Conservation (phyloP, 2,329 filamentous ascomycete genomes). For the Triangularia verruculosa region DNA sequence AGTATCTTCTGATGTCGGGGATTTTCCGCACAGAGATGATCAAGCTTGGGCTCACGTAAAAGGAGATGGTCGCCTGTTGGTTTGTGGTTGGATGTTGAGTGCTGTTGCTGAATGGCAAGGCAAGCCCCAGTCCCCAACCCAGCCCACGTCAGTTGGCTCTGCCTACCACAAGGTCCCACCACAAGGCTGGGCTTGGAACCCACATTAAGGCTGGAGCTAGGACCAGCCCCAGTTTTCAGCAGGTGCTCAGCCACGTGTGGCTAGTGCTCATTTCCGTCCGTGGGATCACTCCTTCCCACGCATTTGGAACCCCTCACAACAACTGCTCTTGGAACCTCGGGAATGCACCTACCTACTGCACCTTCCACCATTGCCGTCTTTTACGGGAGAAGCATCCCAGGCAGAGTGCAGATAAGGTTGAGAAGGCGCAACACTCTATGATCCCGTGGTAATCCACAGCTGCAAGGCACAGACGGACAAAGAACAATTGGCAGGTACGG, state of each 20-base stretch:
- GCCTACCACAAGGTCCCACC: conserved; percentile 12
- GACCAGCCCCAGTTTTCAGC: neutral
- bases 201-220: conserved; percentile 12
- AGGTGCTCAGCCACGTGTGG: conserved; percentile 12
- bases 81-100: conserved; percentile 2
- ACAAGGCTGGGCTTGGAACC: conserved; percentile 3
- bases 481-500: neutral
- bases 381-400: too few relatives aligned
- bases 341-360: too few relatives aligned
- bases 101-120: neutral
- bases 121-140: conserved; percentile 9
- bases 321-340: too few relatives aligned
- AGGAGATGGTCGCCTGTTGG: conserved; percentile 4
- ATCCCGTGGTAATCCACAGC: neutral
- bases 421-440: too few relatives aligned
- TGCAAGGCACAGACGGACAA: neutral
- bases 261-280: neutral
- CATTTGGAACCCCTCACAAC: too few relatives aligned
- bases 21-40: neutral
- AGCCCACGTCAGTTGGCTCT: conserved; percentile 26
- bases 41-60: neutral
- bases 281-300: too few relatives aligned
- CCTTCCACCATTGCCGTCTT: neutral
- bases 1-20: neutral
- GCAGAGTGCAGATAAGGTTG: too few relatives aligned